A percentile compares a stretch with the other conserved stretches of the same genome.
These are phyloP conservation scores for Teunomyces pallodes DNA, from an alignment of 805 yeast genomes.

Conservation along the genomic window DNA sequence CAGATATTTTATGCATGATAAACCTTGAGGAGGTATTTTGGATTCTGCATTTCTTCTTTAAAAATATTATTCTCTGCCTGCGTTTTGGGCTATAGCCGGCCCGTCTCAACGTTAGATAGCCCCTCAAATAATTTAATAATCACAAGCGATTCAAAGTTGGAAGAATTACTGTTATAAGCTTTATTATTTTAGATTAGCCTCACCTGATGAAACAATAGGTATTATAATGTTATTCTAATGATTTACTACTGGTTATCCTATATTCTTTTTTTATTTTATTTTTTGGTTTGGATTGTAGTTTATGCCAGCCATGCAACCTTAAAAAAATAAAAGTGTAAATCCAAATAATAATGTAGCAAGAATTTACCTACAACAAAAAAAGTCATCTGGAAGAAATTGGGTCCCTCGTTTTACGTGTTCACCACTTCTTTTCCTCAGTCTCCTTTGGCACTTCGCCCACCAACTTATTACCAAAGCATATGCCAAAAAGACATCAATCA, in stretches of 20 bases:
- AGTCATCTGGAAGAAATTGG: slow-evolving; percentile 2
- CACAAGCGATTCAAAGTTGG: not conserved
- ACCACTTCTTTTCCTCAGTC: slow-evolving; percentile 2
- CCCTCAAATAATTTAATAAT: not conserved
- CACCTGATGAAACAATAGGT: not conserved
- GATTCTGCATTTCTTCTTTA: not conserved
- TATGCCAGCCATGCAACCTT: slow-evolving; percentile 2
- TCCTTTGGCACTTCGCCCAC: not conserved
- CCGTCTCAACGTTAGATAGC: not conserved
- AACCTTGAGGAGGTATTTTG: not conserved
- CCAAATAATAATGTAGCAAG: slow-evolving; percentile 2
- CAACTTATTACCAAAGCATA: not conserved
- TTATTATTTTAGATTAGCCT: not conserved
- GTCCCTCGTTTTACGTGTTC: not conserved
- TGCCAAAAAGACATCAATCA: slow-evolving; percentile 10
- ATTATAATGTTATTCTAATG: not conserved
- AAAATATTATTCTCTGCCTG: not conserved
- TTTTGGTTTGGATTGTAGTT: not conserved
- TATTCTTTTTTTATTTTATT: not conserved
- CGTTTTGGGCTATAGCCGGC: not conserved
- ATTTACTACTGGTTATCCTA: not conserved
- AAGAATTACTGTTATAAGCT: not conserved
- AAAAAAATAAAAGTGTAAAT: slow-evolving; percentile 2
- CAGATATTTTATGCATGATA: slow-evolving; percentile 3
- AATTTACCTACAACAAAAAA: slow-evolving; percentile 2